Base-by-base conservation (phyloP, 192 early-diverging fungal genomes). In the Geosiphon pyriformis region DNA sequence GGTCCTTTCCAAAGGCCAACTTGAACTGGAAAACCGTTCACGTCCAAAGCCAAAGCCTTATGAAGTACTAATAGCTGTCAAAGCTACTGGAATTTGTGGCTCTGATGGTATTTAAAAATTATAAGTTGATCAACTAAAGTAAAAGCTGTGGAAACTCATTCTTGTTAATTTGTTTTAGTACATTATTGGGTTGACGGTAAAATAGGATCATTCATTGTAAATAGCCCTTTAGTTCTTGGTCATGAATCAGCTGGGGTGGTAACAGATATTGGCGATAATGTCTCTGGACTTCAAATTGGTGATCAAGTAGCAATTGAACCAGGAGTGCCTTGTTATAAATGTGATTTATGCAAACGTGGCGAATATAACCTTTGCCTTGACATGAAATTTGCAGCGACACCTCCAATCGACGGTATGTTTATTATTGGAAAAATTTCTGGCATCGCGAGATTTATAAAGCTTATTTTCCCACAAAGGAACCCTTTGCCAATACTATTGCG, bases 241-340 rank as follows among this genome's bases (percentile, higher is more conserved):
- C 78, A 80, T 55, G 78, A 80, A 63, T 77, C 76, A 2, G 61
- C 72, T 25, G 78, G 78, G 29, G 59, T 72, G 4, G 59, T 80
- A 15, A 58, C 64, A 12, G 55, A 70, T 26, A 35, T 80, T 23
- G 78, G 78, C 27, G 33, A 52, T 8, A 61, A 61, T n/a, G 78
- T 76, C n/a, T 71, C 58, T 1, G 46, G 66, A 35, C 47, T 80
- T 11, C 72, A 78, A 32, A 72, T 78, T n/a, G 78, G 78, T n/a
- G 78, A 80, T 52, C 70, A 68, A 26, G 78, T 80, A 46, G 69
- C 73, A 8, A 47, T 80, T 20, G 78, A 80, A 50, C 78, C 78
- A 23, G 76, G 75, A 30, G 64, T 71, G 10, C 37, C 67, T 47
- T 80, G 73, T 33, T 63, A 74, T 53, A 61, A 58, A 22, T 77